phyloP scores from a whole-genome alignment of 768 basidiomycete species.

The Kwoniella heveanensis region DNA sequence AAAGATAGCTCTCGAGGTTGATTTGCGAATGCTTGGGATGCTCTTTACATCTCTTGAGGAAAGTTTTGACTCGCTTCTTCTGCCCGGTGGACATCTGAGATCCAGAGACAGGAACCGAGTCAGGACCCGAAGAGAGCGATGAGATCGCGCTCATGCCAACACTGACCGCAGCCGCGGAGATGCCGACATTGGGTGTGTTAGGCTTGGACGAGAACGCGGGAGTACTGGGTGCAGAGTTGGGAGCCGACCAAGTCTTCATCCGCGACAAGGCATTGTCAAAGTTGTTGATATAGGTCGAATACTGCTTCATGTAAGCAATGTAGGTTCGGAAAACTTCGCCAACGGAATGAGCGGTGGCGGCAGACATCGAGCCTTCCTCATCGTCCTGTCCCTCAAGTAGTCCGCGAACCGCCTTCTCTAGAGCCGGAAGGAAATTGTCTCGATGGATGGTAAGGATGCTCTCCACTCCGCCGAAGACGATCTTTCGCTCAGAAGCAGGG shows the following conservation, averaged over 20 bases:
- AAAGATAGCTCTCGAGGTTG: constrained; percentile 87
- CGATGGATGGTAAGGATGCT: constrained; percentile 88
- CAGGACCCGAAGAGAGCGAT: constrained; percentile 24
- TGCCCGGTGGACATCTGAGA: constrained; percentile 63
- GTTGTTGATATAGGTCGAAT: constrained; percentile 97
- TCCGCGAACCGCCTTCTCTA: constrained; percentile 75
- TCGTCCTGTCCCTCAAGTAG: constrained; percentile 67
- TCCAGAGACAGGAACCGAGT: constrained; percentile 27
- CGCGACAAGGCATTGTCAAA: constrained; percentile 90
- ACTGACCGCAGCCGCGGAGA: constrained; percentile 33
- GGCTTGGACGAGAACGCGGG: constrained; percentile 21
- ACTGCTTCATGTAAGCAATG: constrained; percentile 98
- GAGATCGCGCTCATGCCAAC: constrained; percentile 36
- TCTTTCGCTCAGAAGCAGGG: constrained; percentile 78
- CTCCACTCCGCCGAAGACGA: constrained; percentile 90
- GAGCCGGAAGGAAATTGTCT: constrained; percentile 85
- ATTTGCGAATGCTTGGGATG: constrained; percentile 91
- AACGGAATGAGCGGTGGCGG: constrained; percentile 74
- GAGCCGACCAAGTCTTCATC: constrained; percentile 75
- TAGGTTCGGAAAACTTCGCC: constrained; percentile 89
- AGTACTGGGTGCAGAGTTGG: constrained; percentile 28
- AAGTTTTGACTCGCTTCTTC: constrained; percentile 81
- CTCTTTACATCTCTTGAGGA: constrained; percentile 77
- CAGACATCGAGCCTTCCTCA: constrained; percentile 71
- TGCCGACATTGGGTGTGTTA: constrained; percentile 12